Conservation (phyloP, 169 alveolate genomes). For the Babesia gibsoni region DNA sequence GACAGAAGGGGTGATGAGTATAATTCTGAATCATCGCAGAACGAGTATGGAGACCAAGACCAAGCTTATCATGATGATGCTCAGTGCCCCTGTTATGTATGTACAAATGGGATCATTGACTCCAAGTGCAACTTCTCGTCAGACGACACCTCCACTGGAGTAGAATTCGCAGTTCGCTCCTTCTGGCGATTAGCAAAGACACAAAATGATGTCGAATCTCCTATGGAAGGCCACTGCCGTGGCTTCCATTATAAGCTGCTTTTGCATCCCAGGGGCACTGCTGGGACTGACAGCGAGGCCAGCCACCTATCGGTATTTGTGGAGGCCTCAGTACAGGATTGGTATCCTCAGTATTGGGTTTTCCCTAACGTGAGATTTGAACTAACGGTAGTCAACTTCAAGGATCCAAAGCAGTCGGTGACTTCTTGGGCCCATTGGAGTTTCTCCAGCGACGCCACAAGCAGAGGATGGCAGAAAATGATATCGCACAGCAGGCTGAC, state of each 20-base stretch:
- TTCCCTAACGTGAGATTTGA: slow-evolving; percentile 89
- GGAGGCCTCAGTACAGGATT: slow-evolving; percentile 87
- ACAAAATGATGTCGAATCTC: slow-evolving; percentile 87
- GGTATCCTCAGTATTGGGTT: slow-evolving; percentile 89
- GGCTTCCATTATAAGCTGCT: slow-evolving; percentile 84
- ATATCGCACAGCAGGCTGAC: slow-evolving; percentile 84
- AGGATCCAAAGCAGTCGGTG: slow-evolving; percentile 84
- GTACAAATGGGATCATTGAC: slow-evolving; percentile 53
- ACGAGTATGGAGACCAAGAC: slow-evolving; percentile 26
- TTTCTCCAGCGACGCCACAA: slow-evolving; percentile 83
- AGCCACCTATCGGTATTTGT: slow-evolving; percentile 84
- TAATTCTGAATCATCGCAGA: slow-evolving; percentile 33
- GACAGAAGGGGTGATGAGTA: slow-evolving; percentile 34
- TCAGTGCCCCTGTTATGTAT: slow-evolving; percentile 65
- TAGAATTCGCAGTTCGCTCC: slow-evolving; percentile 83
- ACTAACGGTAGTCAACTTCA: slow-evolving; percentile 84
- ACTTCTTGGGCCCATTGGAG: slow-evolving; percentile 92
- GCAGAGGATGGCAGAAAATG: slow-evolving; percentile 92
- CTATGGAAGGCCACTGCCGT: slow-evolving; percentile 83
- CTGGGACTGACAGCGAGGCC: slow-evolving; percentile 84
- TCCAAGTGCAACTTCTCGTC: slow-evolving; percentile 30
- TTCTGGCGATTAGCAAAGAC: slow-evolving; percentile 88
- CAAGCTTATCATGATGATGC: slow-evolving; percentile 51
- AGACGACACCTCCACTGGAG: slow-evolving; percentile 65
- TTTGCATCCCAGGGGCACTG: slow-evolving; percentile 88